Conservation (phyloP, 2,329 filamentous ascomycete species). For the Penicillium sp. region DNA sequence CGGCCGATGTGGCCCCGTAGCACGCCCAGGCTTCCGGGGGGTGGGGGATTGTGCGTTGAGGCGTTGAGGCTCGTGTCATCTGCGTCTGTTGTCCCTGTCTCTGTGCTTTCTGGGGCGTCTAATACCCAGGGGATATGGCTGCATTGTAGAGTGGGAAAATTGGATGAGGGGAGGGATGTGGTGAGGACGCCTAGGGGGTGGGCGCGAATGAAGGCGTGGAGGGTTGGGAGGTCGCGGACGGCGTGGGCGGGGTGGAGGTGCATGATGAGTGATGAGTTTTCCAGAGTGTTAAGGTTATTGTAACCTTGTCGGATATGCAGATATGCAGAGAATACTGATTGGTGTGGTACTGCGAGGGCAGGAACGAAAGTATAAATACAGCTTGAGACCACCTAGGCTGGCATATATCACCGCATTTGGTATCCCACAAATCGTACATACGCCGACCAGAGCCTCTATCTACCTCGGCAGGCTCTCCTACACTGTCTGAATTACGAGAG, state of each 20-base stretch:
- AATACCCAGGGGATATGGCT: slow-evolving; percentile 26
- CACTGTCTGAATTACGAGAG: too few relatives aligned
- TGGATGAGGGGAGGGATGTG: slow-evolving; percentile 18
- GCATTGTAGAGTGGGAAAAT: slow-evolving; percentile 21
- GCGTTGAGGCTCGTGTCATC: neutral
- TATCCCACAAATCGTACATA: too few relatives aligned
- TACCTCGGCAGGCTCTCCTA: too few relatives aligned
- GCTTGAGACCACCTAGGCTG: too few relatives aligned
- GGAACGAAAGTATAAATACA: too few relatives aligned
- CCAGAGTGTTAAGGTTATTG: too few relatives aligned
- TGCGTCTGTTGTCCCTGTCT: neutral
- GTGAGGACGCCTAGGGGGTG: slow-evolving; percentile 24
- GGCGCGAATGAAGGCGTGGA: slow-evolving; percentile 22
- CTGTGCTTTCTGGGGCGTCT: slow-evolving; percentile 1
- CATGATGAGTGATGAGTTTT: slow-evolving; percentile 4
- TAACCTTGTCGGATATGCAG: too few relatives aligned
- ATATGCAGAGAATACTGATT: too few relatives aligned
- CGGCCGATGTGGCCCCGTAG: slow-evolving; percentile 26
- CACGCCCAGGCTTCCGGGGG: neutral
- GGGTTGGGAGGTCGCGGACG: slow-evolving; percentile 18
- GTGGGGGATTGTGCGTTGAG: neutral
- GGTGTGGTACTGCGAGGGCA: too few relatives aligned
- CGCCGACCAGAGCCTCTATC: too few relatives aligned
- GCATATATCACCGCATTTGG: too few relatives aligned
- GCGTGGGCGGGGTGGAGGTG: slow-evolving; percentile 23